Conservation (phyloP, 805 yeast genomes). For the Metschnikowia lunata region DNA sequence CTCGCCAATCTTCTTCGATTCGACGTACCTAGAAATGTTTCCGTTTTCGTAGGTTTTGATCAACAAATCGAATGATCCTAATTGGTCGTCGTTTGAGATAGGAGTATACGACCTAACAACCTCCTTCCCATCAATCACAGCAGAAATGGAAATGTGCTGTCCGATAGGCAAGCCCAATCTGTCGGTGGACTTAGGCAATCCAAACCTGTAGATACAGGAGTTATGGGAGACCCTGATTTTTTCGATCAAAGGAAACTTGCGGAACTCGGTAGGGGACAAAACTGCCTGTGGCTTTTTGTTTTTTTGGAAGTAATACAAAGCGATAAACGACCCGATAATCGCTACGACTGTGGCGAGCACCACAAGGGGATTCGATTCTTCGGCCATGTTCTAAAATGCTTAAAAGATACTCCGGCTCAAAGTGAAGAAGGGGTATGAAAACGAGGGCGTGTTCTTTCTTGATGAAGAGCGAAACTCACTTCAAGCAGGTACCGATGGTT, state of each 20-base stretch:
- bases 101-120: conserved; percentile 88
- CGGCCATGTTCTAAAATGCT: conserved; percentile 16
- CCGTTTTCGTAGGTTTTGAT: conserved; percentile 85
- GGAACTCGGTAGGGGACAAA: conserved; percentile 62
- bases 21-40: conserved; percentile 72
- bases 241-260: conserved; percentile 73
- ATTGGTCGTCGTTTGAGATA: conserved; percentile 70
- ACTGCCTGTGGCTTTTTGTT: conserved; percentile 43
- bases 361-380: conserved; percentile 38
- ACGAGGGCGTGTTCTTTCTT: no score
- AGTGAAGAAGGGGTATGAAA: no score
- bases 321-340: conserved; percentile 31
- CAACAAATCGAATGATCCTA: conserved; percentile 80
- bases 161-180: conserved; percentile 88
- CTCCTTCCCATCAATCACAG: conserved; percentile 73
- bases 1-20: conserved; percentile 73
- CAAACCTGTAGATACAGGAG: conserved; percentile 78
- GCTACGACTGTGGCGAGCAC: conserved; percentile 39
- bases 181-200: conserved; percentile 69
- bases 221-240: conserved; percentile 76
- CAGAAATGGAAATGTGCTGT: conserved; percentile 82
- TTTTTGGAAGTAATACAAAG: conserved; percentile 31
- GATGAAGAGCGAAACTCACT: no score
- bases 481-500: not conserved
- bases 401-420: no score